Evolutionary conservation across 441 rosid genomes (phyloP).

Genomic region (Breynia disticha): DNA sequence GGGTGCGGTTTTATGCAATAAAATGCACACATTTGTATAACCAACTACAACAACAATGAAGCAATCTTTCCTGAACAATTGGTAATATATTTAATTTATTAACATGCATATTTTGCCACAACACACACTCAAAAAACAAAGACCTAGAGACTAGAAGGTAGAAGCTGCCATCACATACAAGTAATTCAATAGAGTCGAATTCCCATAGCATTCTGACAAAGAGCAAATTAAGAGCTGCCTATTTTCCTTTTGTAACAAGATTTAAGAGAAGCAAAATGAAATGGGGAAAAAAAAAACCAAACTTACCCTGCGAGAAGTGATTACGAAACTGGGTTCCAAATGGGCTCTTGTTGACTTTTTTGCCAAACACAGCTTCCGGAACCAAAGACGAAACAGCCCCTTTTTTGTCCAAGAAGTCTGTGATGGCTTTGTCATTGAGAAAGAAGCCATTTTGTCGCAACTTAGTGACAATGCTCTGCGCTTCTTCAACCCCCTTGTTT

Average conservation of each 20-base stretch:
- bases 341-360: constrained; percentile 24
- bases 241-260: neutral
- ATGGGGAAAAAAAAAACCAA: constrained; percentile 1
- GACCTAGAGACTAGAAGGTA: too few relatives aligned
- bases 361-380: constrained; percentile 73
- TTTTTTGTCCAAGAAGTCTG: constrained; percentile 64
- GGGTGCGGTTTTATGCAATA: too few relatives aligned
- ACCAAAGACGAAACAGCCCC: constrained; percentile 47
- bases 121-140: too few relatives aligned
- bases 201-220: too few relatives aligned
- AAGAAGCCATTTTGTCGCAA: constrained; percentile 55
- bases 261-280: neutral
- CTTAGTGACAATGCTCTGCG: constrained; percentile 26
- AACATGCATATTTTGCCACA: too few relatives aligned
- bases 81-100: too few relatives aligned
- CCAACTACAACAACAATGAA: too few relatives aligned
- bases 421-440: constrained; percentile 58
- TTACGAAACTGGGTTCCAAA: constrained; percentile 19
- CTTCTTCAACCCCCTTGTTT: constrained; percentile 57
- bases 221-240: neutral
- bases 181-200: too few relatives aligned
- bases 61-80: too few relatives aligned
- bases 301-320: neutral
- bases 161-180: too few relatives aligned
- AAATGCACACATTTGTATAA: too few relatives aligned